phyloP scores from a whole-genome alignment of 2,329 filamentous ascomycete genomes.

The Talaromyces funiculosus region DNA sequence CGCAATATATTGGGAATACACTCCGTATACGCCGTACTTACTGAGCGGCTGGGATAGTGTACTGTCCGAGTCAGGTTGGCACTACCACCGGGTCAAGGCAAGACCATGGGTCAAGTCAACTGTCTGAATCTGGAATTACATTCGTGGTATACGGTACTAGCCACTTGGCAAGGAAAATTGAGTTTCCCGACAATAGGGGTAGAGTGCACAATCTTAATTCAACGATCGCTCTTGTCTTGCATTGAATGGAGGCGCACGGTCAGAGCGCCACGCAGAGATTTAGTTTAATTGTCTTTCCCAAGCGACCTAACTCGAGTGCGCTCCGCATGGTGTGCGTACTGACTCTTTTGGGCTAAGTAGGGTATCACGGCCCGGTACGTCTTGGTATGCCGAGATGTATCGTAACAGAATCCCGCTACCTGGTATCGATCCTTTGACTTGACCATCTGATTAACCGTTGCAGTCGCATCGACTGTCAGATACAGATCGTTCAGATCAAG shows the following conservation, averaged over 20 bases:
- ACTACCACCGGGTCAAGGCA: background rate
- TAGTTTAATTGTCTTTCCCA: background rate
- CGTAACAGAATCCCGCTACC: background rate
- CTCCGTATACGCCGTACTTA: too few species aligned
- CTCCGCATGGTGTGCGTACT: background rate
- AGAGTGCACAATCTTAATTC: background rate
- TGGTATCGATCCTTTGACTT: background rate
- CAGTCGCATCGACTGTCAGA: background rate
- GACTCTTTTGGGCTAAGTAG: background rate
- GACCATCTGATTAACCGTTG: background rate
- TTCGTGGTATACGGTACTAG: background rate
- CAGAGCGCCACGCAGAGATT: background rate
- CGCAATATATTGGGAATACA: background rate
- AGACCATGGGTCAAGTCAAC: conserved; percentile 3
- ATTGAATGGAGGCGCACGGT: background rate
- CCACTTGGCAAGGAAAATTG: background rate
- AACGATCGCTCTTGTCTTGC: background rate
- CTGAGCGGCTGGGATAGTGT: too few species aligned
- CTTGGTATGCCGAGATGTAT: background rate
- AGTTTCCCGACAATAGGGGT: conserved; percentile 1
- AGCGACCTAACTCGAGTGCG: too few species aligned
- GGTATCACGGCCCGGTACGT: background rate
- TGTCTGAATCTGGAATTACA: background rate
- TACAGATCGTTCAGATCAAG: conserved; percentile 5
- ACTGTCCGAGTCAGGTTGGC: background rate